These are phyloP conservation scores for Actinidia polygama DNA, from an alignment of 179 eudicot genomes.

Conservation along the genomic window DNA sequence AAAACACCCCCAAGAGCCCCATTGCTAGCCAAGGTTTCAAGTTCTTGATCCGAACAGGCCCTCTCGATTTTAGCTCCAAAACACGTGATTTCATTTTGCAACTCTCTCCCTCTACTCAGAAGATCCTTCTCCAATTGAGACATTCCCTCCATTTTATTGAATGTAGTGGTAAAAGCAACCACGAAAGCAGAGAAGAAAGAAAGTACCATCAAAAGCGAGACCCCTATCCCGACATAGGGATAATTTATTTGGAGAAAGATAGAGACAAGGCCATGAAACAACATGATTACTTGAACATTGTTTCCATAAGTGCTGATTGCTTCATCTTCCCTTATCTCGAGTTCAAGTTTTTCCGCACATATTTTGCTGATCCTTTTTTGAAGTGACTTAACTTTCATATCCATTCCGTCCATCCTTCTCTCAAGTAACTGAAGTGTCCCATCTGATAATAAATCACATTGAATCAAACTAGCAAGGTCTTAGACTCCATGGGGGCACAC, in stretches of 20 bases:
- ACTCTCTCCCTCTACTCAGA: not conserved
- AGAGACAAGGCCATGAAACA: not conserved
- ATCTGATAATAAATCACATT: too few species aligned
- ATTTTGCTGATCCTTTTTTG: not conserved
- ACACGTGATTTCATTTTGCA: not conserved
- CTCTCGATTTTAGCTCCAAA: not conserved
- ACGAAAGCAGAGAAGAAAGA: not conserved
- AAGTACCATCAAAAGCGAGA: not conserved
- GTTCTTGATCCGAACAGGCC: not conserved
- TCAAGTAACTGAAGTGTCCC: not conserved
- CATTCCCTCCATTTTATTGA: not conserved
- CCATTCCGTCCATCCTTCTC: not conserved
- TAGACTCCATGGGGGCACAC: too few species aligned
- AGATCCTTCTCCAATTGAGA: not conserved
- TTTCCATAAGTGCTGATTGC: not conserved
- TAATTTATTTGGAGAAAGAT: not conserved
- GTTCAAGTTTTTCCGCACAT: not conserved
- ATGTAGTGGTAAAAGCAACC: not conserved
- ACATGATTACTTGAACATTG: slow-evolving; percentile 2
- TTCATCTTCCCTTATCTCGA: slow-evolving; percentile 5
- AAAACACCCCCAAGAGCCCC: not conserved
- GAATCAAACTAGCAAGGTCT: too few species aligned
- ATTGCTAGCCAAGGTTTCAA: not conserved
- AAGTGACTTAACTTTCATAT: not conserved
- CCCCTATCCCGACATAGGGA: not conserved